A percentile compares a stretch with the other conserved stretches of the same genome.
Conservation (phyloP, 2,329 filamentous ascomycete genomes). For the Ascocoryne sarcoides region DNA sequence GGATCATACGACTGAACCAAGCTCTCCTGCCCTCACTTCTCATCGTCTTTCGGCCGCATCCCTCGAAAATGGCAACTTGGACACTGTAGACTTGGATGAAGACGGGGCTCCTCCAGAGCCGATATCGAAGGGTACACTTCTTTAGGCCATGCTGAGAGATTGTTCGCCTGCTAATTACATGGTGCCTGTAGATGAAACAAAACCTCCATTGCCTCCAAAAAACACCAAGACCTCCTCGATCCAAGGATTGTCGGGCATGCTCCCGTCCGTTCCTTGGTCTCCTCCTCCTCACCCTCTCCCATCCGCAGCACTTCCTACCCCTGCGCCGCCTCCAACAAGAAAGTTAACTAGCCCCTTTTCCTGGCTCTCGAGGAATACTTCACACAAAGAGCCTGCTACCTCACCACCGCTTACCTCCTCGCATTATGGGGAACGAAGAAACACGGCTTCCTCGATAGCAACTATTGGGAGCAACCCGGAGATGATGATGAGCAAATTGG, state of each 20-base stretch:
- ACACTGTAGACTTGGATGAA: slow-evolving; percentile 42
- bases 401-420: slow-evolving; percentile 39
- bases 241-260: slow-evolving; percentile 62
- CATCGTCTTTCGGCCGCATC: slow-evolving; percentile 47
- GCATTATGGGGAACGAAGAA: slow-evolving; percentile 45
- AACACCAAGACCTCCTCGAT: slow-evolving; percentile 35
- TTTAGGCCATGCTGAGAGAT: background rate
- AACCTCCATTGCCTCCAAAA: slow-evolving; percentile 25
- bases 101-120: slow-evolving; percentile 22
- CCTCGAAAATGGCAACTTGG: slow-evolving; percentile 50
- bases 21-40: slow-evolving; percentile 38
- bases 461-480: slow-evolving; percentile 76
- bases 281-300: slow-evolving; percentile 37
- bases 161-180: background rate
- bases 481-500: slow-evolving; percentile 66
- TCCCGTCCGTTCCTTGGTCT: slow-evolving; percentile 67
- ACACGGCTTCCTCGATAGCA: slow-evolving; percentile 67
- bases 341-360: slow-evolving; percentile 85
- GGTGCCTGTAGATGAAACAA: slow-evolving; percentile 19
- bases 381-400: slow-evolving; percentile 44
- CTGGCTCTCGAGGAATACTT: slow-evolving; percentile 66
- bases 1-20: slow-evolving; percentile 27
- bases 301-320: slow-evolving; percentile 17
- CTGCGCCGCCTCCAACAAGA: slow-evolving; percentile 34
- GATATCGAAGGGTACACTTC: slow-evolving; percentile 12